These are phyloP conservation scores for Elongisporangium anandrum DNA, from an alignment of 352 stramenopile species.

Conservation along the genomic window DNA sequence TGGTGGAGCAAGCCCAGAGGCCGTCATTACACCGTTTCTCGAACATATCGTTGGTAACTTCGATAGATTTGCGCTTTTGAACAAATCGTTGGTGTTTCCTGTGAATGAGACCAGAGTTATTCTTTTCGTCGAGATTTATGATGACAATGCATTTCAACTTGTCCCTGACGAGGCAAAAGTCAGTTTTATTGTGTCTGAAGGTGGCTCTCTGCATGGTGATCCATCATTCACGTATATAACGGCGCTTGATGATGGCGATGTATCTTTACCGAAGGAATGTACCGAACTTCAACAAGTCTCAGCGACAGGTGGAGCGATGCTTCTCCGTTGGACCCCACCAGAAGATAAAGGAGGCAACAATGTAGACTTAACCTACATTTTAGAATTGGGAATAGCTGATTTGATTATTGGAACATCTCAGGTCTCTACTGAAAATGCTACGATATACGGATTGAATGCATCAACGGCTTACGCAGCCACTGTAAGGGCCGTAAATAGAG, in stretches of 20 bases:
- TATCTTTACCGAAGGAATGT: conserved; percentile 42
- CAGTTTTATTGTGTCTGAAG: conserved; percentile 30
- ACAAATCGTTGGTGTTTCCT: conserved; percentile 26
- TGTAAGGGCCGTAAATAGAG: conserved; percentile 27
- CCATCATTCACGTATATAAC: conserved; percentile 21
- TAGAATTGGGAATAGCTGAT: conserved; percentile 16
- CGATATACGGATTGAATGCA: conserved; percentile 34
- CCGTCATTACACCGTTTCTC: conserved; percentile 23
- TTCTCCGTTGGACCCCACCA: conserved; percentile 36
- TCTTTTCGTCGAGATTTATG: conserved; percentile 22
- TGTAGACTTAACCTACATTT: conserved; percentile 20
- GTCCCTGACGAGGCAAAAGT: conserved; percentile 32
- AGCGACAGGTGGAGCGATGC: conserved; percentile 35
- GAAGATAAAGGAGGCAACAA: conserved; percentile 26
- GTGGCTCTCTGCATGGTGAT: conserved; percentile 22
- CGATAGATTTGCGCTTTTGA: conserved; percentile 30
- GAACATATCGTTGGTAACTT: conserved; percentile 8
- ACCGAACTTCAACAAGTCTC: conserved; percentile 16
- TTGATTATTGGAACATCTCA: conserved; percentile 4
- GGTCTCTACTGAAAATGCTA: conserved; percentile 5
- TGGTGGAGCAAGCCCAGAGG: conserved; percentile 17
- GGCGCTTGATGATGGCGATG: conserved; percentile 45
- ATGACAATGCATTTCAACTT: conserved; percentile 40
- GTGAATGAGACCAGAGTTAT: conserved; percentile 15
- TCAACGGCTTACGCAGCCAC: conserved; percentile 44